A percentile compares a stretch with the other conserved stretches of the same genome.
Conservation (phyloP, 2,329 filamentous ascomycete genomes). For the Pestalotiopsis sp. region DNA sequence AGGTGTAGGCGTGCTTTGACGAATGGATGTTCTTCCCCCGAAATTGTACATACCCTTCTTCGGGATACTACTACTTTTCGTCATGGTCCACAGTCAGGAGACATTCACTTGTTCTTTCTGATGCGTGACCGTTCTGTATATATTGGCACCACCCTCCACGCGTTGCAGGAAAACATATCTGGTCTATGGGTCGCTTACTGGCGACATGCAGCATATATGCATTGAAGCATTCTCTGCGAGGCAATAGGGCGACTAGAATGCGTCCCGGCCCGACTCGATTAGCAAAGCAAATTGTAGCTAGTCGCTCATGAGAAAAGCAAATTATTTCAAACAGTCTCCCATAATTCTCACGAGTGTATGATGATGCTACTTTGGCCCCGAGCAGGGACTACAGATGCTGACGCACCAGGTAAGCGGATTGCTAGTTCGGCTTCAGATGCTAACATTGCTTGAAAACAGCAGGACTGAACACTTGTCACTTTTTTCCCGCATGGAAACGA, state of each 20-base stretch:
- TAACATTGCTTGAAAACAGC: background rate
- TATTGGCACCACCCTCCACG: background rate
- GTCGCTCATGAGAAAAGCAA: conserved; percentile 6
- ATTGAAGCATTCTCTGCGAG: background rate
- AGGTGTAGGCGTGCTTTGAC: conserved; percentile 16
- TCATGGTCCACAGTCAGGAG: conserved; percentile 17
- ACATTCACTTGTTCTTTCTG: conserved; percentile 27
- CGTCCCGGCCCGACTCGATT: conserved; percentile 4
- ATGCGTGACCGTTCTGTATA: conserved; percentile 8
- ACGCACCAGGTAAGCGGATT: background rate
- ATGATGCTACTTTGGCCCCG: background rate
- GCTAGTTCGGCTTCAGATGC: background rate
- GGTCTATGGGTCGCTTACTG: background rate
- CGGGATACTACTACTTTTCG: conserved; percentile 20
- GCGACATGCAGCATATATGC: conserved; percentile 6
- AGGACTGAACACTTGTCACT: background rate
- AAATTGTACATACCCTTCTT: conserved; percentile 16
- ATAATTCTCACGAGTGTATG: background rate
- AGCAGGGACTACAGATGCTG: background rate
- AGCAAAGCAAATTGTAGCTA: conserved; percentile 12
- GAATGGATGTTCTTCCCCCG: conserved; percentile 14
- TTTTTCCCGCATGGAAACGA: background rate
- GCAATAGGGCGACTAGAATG: conserved; percentile 8
- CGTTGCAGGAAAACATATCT: background rate
- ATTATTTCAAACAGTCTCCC: background rate